Conservation (phyloP, 202 grass and related monocot species). For the Elaeis oleifera region DNA sequence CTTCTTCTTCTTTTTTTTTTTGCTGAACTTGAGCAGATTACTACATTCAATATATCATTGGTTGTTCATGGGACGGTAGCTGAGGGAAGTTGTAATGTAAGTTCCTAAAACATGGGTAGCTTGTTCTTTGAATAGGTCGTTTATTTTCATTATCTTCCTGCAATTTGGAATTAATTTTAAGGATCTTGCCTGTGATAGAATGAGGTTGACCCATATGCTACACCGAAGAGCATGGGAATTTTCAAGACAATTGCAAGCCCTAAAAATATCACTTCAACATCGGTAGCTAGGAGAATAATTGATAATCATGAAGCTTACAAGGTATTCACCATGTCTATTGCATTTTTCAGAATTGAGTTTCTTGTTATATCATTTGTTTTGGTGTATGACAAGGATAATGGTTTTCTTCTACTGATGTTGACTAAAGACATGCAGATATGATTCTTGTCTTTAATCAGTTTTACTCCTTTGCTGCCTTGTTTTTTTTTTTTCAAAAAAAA, state of each 20-base stretch:
- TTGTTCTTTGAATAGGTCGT: too few relatives aligned
- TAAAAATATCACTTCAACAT: conserved; percentile 53
- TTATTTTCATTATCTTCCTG: too few relatives aligned
- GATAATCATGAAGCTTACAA: conserved; percentile 77
- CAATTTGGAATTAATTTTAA: too few relatives aligned
- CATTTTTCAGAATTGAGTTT: neutral
- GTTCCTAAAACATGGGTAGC: neutral
- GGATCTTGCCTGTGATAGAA: conserved; percentile 26
- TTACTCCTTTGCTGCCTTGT: too few relatives aligned
- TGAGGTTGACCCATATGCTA: conserved; percentile 52
- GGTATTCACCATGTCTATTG: conserved; percentile 29
- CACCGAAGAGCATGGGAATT: conserved; percentile 78
- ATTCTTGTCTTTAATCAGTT: too few relatives aligned
- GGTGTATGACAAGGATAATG: neutral
- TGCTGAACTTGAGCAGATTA: conserved; percentile 30
- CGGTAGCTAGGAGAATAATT: conserved; percentile 61
- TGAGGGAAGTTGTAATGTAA: conserved; percentile 52
- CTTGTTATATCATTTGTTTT: conserved; percentile 1
- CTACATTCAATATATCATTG: conserved; percentile 77
- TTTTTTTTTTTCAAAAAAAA: too few relatives aligned
- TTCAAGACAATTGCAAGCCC: conserved; percentile 64
- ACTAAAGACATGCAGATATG: too few relatives aligned
- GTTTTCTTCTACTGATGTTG: too few relatives aligned
- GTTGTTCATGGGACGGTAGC: conserved; percentile 75
- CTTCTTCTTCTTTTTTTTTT: neutral